A percentile compares a stretch with the other conserved stretches of the same genome.
phyloP scores from a whole-genome alignment of 371 early-diverging fungal genomes.

The Mucor indicus region DNA sequence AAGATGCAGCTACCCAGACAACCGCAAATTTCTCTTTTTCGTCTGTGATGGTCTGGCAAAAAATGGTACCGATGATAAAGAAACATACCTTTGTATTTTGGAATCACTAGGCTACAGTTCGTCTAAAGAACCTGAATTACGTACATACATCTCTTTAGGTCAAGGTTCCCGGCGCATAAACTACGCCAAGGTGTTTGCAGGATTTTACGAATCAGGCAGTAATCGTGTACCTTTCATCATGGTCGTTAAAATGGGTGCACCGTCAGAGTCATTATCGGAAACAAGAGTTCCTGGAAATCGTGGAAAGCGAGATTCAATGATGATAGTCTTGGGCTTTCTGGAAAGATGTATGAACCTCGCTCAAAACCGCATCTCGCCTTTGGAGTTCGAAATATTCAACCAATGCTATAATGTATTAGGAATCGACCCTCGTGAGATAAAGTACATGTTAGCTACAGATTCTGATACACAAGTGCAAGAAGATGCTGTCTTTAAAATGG shows the following conservation, averaged over 20 bases:
- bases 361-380: conserved; percentile 36
- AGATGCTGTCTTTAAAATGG: conserved; percentile 30
- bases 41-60: conserved; percentile 44
- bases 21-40: conserved; percentile 45
- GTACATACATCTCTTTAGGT: conserved; percentile 42
- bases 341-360: conserved; percentile 48
- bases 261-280: conserved; percentile 10
- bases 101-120: conserved; percentile 44
- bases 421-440: conserved; percentile 40
- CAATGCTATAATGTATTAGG: conserved; percentile 45
- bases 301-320: conserved; percentile 45
- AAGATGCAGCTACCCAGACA: conserved; percentile 42
- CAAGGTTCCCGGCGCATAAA: conserved; percentile 31
- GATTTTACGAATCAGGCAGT: conserved; percentile 43
- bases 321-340: conserved; percentile 37
- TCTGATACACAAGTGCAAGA: conserved; percentile 42
- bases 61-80: conserved; percentile 24
- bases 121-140: conserved; percentile 33
- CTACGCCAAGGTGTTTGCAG: conserved; percentile 46
- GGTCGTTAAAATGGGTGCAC: conserved; percentile 38
- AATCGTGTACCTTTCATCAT: conserved; percentile 48
- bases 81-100: conserved; percentile 35
- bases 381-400: conserved; percentile 47
- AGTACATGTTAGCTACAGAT: conserved; percentile 49
- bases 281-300: conserved; percentile 34